phyloP scores from a whole-genome alignment of 1,284 basidiomycete species.

The Lentinula novae-zelandiae region DNA sequence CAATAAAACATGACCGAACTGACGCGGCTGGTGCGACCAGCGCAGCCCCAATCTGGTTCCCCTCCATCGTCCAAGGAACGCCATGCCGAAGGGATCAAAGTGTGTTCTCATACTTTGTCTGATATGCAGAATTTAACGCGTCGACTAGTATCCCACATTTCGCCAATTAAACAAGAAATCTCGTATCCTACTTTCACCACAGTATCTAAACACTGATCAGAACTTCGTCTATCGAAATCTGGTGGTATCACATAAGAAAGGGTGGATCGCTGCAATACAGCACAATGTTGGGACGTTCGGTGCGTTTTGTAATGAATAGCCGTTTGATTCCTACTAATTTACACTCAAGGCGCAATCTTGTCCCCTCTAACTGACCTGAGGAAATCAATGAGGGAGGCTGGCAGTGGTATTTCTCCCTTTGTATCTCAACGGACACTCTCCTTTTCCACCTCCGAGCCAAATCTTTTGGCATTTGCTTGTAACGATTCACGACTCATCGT shows the following conservation, averaged over 20 bases:
- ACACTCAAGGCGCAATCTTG: background rate
- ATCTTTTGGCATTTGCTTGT: slow-evolving; percentile 49
- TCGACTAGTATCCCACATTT: slow-evolving; percentile 34
- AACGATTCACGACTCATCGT: slow-evolving; percentile 59
- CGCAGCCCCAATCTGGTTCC: slow-evolving; percentile 30
- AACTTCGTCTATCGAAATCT: slow-evolving; percentile 42
- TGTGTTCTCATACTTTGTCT: slow-evolving; percentile 18
- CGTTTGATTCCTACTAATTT: slow-evolving; percentile 1
- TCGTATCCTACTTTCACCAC: slow-evolving; percentile 55
- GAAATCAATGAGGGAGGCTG: slow-evolving; percentile 39
- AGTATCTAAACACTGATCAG: slow-evolving; percentile 40
- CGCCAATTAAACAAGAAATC: slow-evolving; percentile 52
- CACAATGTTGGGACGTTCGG: slow-evolving; percentile 29
- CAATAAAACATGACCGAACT: slow-evolving; percentile 27
- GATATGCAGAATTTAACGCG: background rate
- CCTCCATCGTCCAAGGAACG: slow-evolving; percentile 32
- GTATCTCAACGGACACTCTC: slow-evolving; percentile 45
- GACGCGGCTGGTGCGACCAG: slow-evolving; percentile 31
- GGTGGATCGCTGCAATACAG: slow-evolving; percentile 63
- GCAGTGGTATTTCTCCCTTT: slow-evolving; percentile 37
- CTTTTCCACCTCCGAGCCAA: slow-evolving; percentile 41
- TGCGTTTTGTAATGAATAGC: slow-evolving; percentile 25
- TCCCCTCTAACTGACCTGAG: slow-evolving; percentile 45
- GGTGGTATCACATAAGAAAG: slow-evolving; percentile 51
- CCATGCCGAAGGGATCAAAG: slow-evolving; percentile 39